These are phyloP conservation scores for Coemansia sp. DNA, from an alignment of 192 early-diverging fungal genomes.

Conservation along the genomic window DNA sequence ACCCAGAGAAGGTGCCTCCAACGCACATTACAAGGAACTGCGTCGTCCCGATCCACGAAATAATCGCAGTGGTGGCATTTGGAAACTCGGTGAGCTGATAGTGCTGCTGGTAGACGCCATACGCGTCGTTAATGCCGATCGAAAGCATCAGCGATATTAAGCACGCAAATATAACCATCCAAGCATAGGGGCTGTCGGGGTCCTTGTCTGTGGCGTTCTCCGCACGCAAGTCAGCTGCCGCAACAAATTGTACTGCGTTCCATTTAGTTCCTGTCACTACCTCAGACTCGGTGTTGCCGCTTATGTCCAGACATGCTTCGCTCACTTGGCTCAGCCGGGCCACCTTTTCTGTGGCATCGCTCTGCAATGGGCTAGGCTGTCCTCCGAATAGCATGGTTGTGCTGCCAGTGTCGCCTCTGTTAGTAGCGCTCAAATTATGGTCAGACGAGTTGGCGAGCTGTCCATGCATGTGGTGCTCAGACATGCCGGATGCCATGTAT, in stretches of 20 bases:
- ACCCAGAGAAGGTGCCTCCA: conserved; percentile 47
- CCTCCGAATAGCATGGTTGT: neutral
- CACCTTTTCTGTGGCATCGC: neutral
- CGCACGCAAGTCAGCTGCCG: conserved; percentile 42
- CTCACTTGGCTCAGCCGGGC: neutral
- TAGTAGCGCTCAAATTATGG: neutral
- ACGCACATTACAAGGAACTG: conserved; percentile 49
- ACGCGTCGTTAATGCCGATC: conserved; percentile 56
- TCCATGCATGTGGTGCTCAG: neutral
- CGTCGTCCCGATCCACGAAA: conserved; percentile 56
- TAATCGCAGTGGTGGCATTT: conserved; percentile 32
- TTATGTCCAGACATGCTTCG: neutral
- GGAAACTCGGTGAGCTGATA: conserved; percentile 54
- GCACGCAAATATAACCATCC: conserved; percentile 49
- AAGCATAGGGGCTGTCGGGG: conserved; percentile 47
- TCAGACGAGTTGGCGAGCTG: neutral
- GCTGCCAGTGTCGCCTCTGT: neutral
- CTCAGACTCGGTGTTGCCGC: neutral
- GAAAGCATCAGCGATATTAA: conserved; percentile 53
- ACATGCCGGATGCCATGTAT: neutral
- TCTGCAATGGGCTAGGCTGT: conserved; percentile 1
- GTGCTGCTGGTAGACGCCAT: conserved; percentile 56
- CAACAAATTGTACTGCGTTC: conserved; percentile 31
- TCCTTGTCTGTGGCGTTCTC: conserved; percentile 47
- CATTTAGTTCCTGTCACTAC: neutral